A percentile compares a stretch with the other conserved stretches of the same genome.
Conservation (phyloP, 176 grass and related monocot genomes). For the Otatea glauca region DNA sequence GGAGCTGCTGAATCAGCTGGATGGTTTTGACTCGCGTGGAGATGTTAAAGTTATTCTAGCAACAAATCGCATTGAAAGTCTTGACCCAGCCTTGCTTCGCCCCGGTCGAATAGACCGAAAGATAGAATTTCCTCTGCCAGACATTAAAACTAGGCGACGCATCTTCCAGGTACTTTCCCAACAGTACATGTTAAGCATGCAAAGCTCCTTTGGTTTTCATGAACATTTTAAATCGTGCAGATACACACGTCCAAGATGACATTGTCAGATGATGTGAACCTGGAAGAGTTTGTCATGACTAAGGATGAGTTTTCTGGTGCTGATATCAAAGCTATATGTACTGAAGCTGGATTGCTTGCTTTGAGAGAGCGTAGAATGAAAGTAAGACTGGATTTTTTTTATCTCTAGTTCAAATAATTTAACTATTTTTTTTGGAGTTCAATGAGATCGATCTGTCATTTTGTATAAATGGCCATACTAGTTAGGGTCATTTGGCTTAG, state of each 20-base stretch:
- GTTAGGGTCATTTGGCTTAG: neutral
- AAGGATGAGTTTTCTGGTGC: constrained; percentile 88
- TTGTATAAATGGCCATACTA: neutral
- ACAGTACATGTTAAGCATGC: neutral
- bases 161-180: constrained; percentile 65
- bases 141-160: constrained; percentile 83
- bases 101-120: constrained; percentile 83
- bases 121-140: constrained; percentile 86
- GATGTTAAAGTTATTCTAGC: constrained; percentile 95
- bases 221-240: constrained; percentile 43
- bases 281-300: constrained; percentile 92
- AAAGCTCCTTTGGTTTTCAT: constrained; percentile 17
- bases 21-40: constrained; percentile 89
- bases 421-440: neutral
- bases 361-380: constrained; percentile 89
- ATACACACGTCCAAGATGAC: constrained; percentile 94
- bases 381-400: constrained; percentile 36
- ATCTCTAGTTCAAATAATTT: neutral
- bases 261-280: constrained; percentile 81
- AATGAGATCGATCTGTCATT: neutral
- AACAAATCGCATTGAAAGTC: constrained; percentile 85
- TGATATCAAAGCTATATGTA: constrained; percentile 91
- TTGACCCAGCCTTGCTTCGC: constrained; percentile 83
- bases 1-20: constrained; percentile 81
- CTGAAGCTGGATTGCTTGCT: constrained; percentile 85